These are phyloP conservation scores for Curvularia spicifera DNA, from an alignment of 2,329 filamentous ascomycete genomes.

Conservation along the genomic window DNA sequence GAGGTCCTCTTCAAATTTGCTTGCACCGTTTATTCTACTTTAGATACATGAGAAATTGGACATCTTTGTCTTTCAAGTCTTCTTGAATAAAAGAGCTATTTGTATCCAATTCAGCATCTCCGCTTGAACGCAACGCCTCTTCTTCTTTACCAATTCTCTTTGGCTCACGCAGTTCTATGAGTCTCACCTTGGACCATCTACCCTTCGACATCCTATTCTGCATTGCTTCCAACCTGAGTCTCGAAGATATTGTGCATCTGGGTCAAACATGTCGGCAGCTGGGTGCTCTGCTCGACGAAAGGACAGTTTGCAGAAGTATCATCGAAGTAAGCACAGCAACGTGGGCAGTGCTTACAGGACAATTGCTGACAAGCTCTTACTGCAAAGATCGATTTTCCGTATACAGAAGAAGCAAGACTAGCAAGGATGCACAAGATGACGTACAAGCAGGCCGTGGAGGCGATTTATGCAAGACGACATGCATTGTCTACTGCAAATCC, in stretches of 20 bases:
- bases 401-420: constrained; percentile 55
- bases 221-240: constrained; percentile 61
- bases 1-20: no score
- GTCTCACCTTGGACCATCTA: constrained; percentile 53
- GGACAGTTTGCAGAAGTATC: constrained; percentile 63
- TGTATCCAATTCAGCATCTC: not conserved
- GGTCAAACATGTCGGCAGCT: constrained; percentile 61
- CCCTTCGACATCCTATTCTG: constrained; percentile 71
- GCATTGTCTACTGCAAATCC: constrained; percentile 68
- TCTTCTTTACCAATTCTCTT: not conserved
- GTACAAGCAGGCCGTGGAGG: constrained; percentile 64
- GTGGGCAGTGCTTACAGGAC: constrained; percentile 13
- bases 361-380: constrained; percentile 5
- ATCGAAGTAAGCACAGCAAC: constrained; percentile 59
- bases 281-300: constrained; percentile 58
- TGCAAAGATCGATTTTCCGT: constrained; percentile 49
- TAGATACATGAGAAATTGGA: no score
- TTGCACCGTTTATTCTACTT: no score
- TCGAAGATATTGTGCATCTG: constrained; percentile 66
- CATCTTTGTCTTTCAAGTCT: no score
- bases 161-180: constrained; percentile 30
- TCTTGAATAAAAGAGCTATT: no score
- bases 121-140: not conserved
- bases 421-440: constrained; percentile 48
- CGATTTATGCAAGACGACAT: constrained; percentile 65